phyloP scores from a whole-genome alignment of 129 eudicot genomes.

The Apium graveolens region DNA sequence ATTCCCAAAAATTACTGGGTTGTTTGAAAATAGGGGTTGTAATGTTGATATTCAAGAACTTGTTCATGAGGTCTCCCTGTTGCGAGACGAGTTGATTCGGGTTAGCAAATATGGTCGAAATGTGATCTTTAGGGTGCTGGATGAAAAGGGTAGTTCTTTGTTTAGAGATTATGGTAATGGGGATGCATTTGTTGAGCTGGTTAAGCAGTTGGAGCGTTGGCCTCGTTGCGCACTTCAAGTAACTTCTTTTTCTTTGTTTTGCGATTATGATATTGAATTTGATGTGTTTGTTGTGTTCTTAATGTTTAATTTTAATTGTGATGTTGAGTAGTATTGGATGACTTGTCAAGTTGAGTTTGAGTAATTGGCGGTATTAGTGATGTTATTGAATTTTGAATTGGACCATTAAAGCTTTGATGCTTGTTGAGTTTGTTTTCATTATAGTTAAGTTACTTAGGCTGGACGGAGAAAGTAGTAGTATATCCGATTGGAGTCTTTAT shows the following conservation, averaged over 20 bases:
- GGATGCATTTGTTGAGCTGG: conserved; percentile 56
- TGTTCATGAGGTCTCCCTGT: conserved; percentile 25
- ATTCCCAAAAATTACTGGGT: conserved; percentile 14
- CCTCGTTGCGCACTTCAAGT: conserved; percentile 57
- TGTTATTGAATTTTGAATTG: not conserved
- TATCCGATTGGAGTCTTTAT: not conserved
- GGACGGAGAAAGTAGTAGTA: not conserved
- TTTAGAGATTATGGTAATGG: conserved; percentile 46
- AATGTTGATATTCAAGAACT: conserved; percentile 25
- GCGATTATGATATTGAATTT: not conserved
- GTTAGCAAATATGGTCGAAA: conserved; percentile 17
- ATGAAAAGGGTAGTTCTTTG: conserved; percentile 52
- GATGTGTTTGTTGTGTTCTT: not conserved
- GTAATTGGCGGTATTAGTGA: not conserved
- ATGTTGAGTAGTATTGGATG: not conserved
- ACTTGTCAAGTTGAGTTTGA: not conserved
- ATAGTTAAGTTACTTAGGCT: not conserved
- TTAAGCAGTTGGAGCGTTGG: conserved; percentile 30
- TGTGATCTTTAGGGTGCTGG: conserved; percentile 33
- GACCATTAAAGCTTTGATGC: not conserved
- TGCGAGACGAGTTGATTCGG: conserved; percentile 42
- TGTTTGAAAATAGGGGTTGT: conserved; percentile 33
- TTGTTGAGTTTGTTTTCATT: not conserved
- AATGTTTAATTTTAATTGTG: not conserved
- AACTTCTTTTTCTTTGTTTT: not conserved